These are phyloP conservation scores for Oryza officinalis DNA, from an alignment of 176 grass and related monocot species.

Conservation along the genomic window DNA sequence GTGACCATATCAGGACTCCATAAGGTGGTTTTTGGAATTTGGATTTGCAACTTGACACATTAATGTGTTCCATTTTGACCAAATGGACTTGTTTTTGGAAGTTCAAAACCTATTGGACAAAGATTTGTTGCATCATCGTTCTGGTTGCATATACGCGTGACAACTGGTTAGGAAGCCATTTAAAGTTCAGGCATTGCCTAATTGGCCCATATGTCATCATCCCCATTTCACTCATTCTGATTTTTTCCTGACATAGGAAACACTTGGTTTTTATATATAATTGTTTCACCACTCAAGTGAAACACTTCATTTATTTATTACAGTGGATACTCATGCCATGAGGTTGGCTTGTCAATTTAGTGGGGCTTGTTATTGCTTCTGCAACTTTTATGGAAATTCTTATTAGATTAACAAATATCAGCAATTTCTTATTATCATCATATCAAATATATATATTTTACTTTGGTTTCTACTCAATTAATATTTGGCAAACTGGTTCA, in stretches of 20 bases:
- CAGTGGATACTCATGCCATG: not conserved
- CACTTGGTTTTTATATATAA: not conserved
- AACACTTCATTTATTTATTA: not conserved
- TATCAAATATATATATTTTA: not conserved
- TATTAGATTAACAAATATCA: not conserved
- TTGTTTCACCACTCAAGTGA: conserved; percentile 6
- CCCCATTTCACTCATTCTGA: not conserved
- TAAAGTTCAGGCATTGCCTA: conserved; percentile 20
- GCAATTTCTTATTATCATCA: not conserved
- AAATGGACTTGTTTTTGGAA: not conserved
- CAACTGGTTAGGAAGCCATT: not conserved
- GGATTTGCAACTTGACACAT: not conserved
- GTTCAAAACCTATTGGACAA: not conserved
- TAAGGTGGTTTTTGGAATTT: not conserved
- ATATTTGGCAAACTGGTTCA: not conserved
- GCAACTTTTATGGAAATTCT: not conserved
- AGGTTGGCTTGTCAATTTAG: not conserved
- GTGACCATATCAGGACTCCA: not conserved
- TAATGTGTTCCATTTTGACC: not conserved
- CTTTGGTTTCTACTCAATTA: not conserved
- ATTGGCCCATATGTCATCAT: not conserved
- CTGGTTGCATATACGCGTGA: not conserved
- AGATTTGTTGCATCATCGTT: not conserved
- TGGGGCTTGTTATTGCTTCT: not conserved
- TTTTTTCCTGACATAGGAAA: not conserved